phyloP scores from a whole-genome alignment of 1,284 basidiomycete species.

The Pseudozyma tsukubaensis region DNA sequence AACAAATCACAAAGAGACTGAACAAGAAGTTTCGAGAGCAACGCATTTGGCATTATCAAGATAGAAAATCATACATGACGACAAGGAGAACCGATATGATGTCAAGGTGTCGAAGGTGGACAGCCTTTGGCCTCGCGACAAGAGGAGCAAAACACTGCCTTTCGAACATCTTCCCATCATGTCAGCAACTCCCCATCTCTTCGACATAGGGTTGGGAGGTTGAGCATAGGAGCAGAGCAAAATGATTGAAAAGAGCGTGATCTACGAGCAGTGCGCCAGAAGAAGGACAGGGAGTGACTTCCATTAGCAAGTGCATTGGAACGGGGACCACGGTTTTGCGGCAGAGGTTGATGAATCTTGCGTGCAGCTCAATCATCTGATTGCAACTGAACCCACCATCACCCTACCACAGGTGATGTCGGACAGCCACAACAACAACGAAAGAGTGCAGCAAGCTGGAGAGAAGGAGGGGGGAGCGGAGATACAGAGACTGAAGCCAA shows the following conservation, averaged over 20 bases:
- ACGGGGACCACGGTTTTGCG: constrained; percentile 10
- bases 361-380: not conserved
- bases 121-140: constrained; percentile 33
- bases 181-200: not conserved
- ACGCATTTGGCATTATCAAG: constrained; percentile 6
- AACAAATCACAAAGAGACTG: too few relatives aligned
- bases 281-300: constrained; percentile 3
- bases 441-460: not conserved
- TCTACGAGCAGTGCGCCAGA: constrained; percentile 9
- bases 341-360: not conserved
- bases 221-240: not conserved
- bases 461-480: not conserved
- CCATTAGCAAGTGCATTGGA: constrained; percentile 25
- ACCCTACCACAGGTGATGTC: constrained; percentile 37
- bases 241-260: constrained; percentile 15
- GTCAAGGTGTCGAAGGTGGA: not conserved
- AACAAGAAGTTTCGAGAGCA: not conserved
- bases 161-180: not conserved
- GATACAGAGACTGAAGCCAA: constrained; percentile 2
- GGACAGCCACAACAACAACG: constrained; percentile 7
- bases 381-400: constrained; percentile 7
- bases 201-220: not conserved
- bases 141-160: constrained; percentile 24
- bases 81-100: constrained; percentile 1
- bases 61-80: constrained; percentile 10